These are phyloP conservation scores for Aureobasidium subglaciale DNA, from an alignment of 2,329 filamentous ascomycete genomes.

Conservation along the genomic window DNA sequence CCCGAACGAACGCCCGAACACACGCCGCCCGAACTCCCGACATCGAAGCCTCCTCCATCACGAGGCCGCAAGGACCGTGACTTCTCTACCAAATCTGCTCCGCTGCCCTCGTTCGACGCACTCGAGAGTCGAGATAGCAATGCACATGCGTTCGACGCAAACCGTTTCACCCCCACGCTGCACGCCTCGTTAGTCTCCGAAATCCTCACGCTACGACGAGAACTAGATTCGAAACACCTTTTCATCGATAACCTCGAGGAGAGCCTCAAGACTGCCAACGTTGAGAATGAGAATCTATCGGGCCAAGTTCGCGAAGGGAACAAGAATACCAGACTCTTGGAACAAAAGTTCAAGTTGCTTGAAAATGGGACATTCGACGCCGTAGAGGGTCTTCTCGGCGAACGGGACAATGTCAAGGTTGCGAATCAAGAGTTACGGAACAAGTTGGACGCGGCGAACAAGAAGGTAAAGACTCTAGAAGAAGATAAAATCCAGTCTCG, in stretches of 20 bases:
- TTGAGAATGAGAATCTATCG: constrained; percentile 67
- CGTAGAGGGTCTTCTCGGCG: constrained; percentile 71
- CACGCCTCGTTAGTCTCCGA: constrained; percentile 93
- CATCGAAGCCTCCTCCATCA: constrained; percentile 59
- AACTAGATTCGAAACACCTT: constrained; percentile 82
- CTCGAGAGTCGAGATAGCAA: constrained; percentile 50
- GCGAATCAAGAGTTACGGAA: constrained; percentile 63
- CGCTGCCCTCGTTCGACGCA: constrained; percentile 39
- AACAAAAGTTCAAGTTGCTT: constrained; percentile 76
- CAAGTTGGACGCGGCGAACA: constrained; percentile 70
- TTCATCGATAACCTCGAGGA: constrained; percentile 80
- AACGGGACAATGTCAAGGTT: constrained; percentile 78
- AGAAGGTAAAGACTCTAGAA: constrained; percentile 69
- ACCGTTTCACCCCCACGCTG: constrained; percentile 87
- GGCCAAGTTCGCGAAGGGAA: constrained; percentile 54
- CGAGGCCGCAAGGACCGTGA: constrained; percentile 47
- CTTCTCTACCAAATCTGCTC: constrained; percentile 61
- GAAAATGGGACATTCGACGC: constrained; percentile 86
- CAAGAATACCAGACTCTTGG: constrained; percentile 73
- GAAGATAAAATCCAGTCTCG: constrained; percentile 75
- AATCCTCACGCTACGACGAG: constrained; percentile 77
- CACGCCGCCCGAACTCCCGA: constrained; percentile 43
- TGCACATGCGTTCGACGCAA: constrained; percentile 73
- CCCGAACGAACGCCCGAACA: constrained; percentile 66
- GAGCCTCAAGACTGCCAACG: constrained; percentile 60